Conservation (phyloP, 2,329 filamentous ascomycete species). For the Ascocoryne sarcoides region DNA sequence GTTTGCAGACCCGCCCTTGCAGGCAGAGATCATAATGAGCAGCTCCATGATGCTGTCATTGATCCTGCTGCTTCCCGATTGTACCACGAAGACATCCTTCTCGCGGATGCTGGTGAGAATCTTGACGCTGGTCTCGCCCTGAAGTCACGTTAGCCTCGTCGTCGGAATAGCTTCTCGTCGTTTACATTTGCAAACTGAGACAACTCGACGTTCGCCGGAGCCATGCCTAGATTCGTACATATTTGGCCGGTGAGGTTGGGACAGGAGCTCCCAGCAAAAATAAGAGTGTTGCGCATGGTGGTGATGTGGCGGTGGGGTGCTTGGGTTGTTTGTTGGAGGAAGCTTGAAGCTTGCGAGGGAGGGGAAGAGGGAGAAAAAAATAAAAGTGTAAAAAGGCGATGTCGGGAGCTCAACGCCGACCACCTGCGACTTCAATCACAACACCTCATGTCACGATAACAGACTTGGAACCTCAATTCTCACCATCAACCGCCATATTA, state of each 20-base stretch:
- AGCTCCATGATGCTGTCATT: conserved; percentile 99
- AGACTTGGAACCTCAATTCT: no score
- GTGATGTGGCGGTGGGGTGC: conserved; percentile 7
- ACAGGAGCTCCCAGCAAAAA: conserved; percentile 61
- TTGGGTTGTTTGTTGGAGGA: conserved; percentile 2
- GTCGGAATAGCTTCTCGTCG: conserved; percentile 29
- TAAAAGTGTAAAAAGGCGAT: no score
- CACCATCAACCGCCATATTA: no score
- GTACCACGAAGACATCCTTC: conserved; percentile 97
- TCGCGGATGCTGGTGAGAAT: conserved; percentile 76
- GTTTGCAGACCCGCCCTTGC: conserved; percentile 94
- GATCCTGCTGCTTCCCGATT: conserved; percentile 91
- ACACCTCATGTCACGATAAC: no score
- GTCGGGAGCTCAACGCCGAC: no score
- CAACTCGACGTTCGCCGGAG: conserved; percentile 54
- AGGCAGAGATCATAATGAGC: conserved; percentile 97
- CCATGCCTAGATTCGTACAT: conserved; percentile 60
- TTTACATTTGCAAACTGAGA: conserved; percentile 64
- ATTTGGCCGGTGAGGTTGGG: conserved; percentile 56
- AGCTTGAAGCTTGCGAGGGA: no score
- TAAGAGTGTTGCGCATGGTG: conserved; percentile 55
- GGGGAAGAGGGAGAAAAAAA: no score
- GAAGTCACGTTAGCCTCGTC: conserved; percentile 26
- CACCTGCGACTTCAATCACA: no score
- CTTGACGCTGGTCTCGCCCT: conserved; percentile 63